Evolutionary conservation across 139 green algal species (phyloP).

Genomic region (Nannochloris sp.): DNA sequence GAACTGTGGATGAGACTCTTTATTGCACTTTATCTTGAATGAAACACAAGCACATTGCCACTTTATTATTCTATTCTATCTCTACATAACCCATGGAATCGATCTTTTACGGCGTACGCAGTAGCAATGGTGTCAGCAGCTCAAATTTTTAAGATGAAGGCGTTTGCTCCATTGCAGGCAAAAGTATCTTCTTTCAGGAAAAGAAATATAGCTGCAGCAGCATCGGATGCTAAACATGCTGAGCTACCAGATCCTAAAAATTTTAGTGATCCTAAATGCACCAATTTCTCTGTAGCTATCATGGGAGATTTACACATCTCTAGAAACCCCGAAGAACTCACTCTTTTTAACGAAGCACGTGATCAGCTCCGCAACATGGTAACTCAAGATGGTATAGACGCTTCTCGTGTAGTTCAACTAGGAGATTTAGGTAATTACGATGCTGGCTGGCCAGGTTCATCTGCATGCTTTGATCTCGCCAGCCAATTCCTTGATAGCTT

Average conservation of each 20-base stretch:
- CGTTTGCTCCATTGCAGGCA: too few species aligned
- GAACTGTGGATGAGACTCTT: too few species aligned
- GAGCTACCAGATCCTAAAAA: background rate
- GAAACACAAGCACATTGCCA: too few species aligned
- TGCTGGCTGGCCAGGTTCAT: constrained; percentile 42
- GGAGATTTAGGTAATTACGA: constrained; percentile 74
- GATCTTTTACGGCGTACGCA: too few species aligned
- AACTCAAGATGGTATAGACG: background rate
- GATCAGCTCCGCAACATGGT: constrained; percentile 36
- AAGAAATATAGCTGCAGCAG: too few species aligned
- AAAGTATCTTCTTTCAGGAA: too few species aligned
- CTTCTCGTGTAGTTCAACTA: constrained; percentile 51
- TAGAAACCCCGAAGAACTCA: background rate
- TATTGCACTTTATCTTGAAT: too few species aligned
- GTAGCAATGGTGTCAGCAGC: too few species aligned
- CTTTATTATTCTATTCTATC: too few species aligned
- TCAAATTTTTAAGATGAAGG: too few species aligned
- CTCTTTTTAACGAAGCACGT: constrained; percentile 53
- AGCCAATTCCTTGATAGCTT: constrained; percentile 48
- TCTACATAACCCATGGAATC: too few species aligned
- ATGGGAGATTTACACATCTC: constrained; percentile 75
- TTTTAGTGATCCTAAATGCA: background rate
- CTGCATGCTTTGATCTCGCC: constrained; percentile 53
- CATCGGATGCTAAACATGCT: too few species aligned
- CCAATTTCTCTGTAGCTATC: constrained; percentile 39